Conservation (phyloP, 129 eudicot genomes). For the Ambrosia artemisiifolia region DNA sequence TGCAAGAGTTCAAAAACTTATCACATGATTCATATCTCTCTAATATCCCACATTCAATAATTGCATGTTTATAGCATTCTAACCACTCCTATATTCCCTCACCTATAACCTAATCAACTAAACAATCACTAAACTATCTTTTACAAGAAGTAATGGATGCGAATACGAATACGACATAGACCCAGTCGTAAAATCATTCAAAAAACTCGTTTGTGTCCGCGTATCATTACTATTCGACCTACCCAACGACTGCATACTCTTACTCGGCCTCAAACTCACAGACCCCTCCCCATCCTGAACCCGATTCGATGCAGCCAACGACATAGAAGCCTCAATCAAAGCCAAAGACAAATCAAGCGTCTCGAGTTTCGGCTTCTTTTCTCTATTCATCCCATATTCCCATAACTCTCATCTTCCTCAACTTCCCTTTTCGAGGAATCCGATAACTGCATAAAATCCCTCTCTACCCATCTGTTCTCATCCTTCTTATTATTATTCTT, state of each 20-base stretch:
- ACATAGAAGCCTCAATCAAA: slow-evolving; percentile 65
- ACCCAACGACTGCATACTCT: slow-evolving; percentile 51
- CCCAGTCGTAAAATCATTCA: slow-evolving; percentile 68
- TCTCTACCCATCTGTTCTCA: slow-evolving; percentile 58
- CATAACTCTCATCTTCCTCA: slow-evolving; percentile 42
- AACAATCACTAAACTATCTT: neutral
- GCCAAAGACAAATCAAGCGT: slow-evolving; percentile 78
- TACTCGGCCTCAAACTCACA: slow-evolving; percentile 43
- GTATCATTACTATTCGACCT: slow-evolving; percentile 42
- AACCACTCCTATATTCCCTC: too few relatives aligned
- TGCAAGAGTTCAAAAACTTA: too few relatives aligned
- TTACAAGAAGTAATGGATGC: too few relatives aligned
- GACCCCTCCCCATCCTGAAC: slow-evolving; percentile 56
- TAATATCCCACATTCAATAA: too few relatives aligned
- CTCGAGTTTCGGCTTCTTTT: slow-evolving; percentile 75
- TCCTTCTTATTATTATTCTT: slow-evolving; percentile 30
- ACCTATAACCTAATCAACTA: too few relatives aligned
- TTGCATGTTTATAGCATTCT: too few relatives aligned
- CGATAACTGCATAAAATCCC: slow-evolving; percentile 71
- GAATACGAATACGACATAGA: slow-evolving; percentile 72
- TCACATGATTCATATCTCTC: too few relatives aligned
- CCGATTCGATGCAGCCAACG: slow-evolving; percentile 60
- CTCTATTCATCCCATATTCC: slow-evolving; percentile 50
- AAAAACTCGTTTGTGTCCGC: slow-evolving; percentile 53
- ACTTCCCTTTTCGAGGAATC: slow-evolving; percentile 58